These are phyloP conservation scores for Epichloe uncinata DNA, from an alignment of 2,329 filamentous ascomycete genomes.

Conservation along the genomic window DNA sequence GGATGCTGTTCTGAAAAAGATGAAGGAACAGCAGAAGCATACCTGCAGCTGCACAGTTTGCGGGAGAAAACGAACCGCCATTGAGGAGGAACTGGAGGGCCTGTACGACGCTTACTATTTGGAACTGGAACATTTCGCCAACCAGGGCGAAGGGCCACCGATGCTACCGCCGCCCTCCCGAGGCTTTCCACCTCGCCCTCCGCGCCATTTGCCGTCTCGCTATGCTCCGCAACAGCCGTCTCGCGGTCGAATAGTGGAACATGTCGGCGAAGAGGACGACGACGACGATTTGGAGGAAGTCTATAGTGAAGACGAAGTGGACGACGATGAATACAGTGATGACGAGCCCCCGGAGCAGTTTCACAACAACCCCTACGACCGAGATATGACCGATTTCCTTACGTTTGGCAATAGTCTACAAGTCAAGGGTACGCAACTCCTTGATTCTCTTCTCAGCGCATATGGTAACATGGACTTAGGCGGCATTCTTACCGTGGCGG, in stretches of 20 bases:
- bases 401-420: conserved; percentile 96
- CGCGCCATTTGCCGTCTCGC: conserved; percentile 43
- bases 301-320: conserved; percentile 39
- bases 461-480: conserved; percentile 49
- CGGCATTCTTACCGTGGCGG: conserved; percentile 95
- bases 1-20: conserved; percentile 93
- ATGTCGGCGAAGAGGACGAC: conserved; percentile 43
- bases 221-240: conserved; percentile 57
- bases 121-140: conserved; percentile 93
- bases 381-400: conserved; percentile 74
- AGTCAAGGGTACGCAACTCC: conserved; percentile 59
- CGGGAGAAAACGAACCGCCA: conserved; percentile 87
- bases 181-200: conserved; percentile 46
- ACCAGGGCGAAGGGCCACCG: conserved; percentile 59
- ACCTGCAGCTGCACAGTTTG: conserved; percentile 98
- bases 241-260: conserved; percentile 59
- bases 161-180: conserved; percentile 34
- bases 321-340: conserved; percentile 49
- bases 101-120: conserved; percentile 98
- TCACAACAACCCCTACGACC: conserved; percentile 45
- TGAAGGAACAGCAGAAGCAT: conserved; percentile 99
- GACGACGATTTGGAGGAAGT: conserved; percentile 40
- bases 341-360: conserved; percentile 57
- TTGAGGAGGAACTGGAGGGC: conserved; percentile 94
- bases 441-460: conserved; percentile 29